Percentiles rank a stretch among this genome's conserved stretches.
phyloP scores from a whole-genome alignment of 805 yeast species.

The Clavispora asparagi region DNA sequence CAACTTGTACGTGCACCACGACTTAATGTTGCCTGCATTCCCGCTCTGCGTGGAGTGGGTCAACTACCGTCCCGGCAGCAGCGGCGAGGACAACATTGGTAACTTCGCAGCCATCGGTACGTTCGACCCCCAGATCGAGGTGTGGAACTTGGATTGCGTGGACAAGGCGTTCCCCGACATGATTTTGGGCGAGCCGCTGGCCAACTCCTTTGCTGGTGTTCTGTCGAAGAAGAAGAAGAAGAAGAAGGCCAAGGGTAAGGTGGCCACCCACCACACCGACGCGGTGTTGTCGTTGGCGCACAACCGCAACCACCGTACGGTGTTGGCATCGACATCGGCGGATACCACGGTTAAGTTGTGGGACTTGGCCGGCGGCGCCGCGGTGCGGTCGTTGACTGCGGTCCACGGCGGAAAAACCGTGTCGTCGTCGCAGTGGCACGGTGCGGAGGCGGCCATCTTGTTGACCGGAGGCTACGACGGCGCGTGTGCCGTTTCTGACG shows the following conservation, averaged over 20 bases:
- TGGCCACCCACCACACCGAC: constrained; percentile 81
- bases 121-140: constrained; percentile 94
- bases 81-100: constrained; percentile 47
- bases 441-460: constrained; percentile 57
- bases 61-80: constrained; percentile 59
- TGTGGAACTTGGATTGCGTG: constrained; percentile 90
- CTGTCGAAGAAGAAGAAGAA: constrained; percentile 46
- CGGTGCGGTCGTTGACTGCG: constrained; percentile 68
- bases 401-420: constrained; percentile 80
- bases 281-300: constrained; percentile 87
- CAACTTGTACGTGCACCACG: constrained; percentile 89
- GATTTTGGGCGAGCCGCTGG: constrained; percentile 74
- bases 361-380: constrained; percentile 75
- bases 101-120: constrained; percentile 97
- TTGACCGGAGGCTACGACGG: constrained; percentile 93
- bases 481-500: constrained; percentile 76
- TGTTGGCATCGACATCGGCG: constrained; percentile 92
- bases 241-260: constrained; percentile 47
- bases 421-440: constrained; percentile 84
- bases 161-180: constrained; percentile 94
- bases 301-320: constrained; percentile 73
- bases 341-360: constrained; percentile 92
- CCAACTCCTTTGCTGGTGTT: constrained; percentile 34
- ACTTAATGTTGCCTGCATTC: constrained; percentile 93
- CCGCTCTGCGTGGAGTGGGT: constrained; percentile 97